Percentiles rank a stretch among this genome's conserved stretches.
Conservation (phyloP, 257 asterid species). For the Fraxinus cuspidata region DNA sequence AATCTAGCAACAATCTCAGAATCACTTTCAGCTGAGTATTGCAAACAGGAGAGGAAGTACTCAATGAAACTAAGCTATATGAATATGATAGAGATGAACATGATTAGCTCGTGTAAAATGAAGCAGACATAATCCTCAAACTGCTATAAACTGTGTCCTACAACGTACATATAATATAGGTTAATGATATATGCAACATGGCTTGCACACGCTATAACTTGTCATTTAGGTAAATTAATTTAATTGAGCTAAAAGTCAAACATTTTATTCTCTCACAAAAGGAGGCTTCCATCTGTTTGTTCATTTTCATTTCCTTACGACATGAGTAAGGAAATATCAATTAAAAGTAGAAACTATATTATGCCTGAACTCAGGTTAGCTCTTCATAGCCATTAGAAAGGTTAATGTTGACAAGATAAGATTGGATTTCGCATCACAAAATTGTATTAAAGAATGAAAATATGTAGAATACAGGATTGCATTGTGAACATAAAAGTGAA, state of each 20-base stretch:
- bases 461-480: neutral
- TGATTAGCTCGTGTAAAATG: neutral
- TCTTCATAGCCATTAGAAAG: too few relatives aligned
- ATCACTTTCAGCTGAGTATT: conserved; percentile 65
- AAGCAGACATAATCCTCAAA: neutral
- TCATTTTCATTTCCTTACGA: too few relatives aligned
- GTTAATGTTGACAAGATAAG: too few relatives aligned
- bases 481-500: neutral
- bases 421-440: too few relatives aligned
- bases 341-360: too few relatives aligned
- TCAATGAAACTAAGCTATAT: conserved; percentile 7
- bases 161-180: neutral
- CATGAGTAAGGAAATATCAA: too few relatives aligned
- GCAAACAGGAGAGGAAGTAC: conserved; percentile 1
- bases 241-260: too few relatives aligned
- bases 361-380: too few relatives aligned
- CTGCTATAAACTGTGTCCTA: neutral
- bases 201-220: neutral
- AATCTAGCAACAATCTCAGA: conserved; percentile 69
- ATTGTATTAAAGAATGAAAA: neutral
- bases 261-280: too few relatives aligned
- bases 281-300: too few relatives aligned
- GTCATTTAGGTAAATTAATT: too few relatives aligned
- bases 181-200: neutral
- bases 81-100: neutral